These are phyloP conservation scores for Diaporthe amygdali DNA, from an alignment of 2,329 filamentous ascomycete genomes.

Conservation along the genomic window DNA sequence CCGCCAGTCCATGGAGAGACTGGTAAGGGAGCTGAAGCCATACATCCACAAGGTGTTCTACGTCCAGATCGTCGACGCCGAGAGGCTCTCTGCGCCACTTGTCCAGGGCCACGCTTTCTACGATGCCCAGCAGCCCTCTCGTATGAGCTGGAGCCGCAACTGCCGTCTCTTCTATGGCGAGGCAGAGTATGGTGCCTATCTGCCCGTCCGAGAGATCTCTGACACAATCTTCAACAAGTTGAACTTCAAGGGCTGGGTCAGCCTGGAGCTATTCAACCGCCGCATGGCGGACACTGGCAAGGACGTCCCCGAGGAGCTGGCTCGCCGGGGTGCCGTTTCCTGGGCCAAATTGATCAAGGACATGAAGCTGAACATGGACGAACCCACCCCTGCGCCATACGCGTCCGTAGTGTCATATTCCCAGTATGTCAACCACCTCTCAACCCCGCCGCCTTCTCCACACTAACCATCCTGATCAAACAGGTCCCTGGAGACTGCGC, in stretches of 20 bases:
- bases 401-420: neutral
- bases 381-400: neutral
- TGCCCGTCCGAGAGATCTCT: conserved; percentile 68
- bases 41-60: conserved; percentile 74
- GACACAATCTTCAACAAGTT: conserved; percentile 66
- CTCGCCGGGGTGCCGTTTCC: conserved; percentile 55
- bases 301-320: conserved; percentile 55
- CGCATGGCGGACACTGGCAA: conserved; percentile 56
- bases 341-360: conserved; percentile 50
- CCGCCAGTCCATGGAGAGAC: conserved; percentile 55
- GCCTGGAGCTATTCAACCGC: conserved; percentile 72
- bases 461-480: neutral
- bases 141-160: conserved; percentile 83
- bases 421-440: neutral
- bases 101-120: conserved; percentile 62
- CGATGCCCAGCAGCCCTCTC: conserved; percentile 58
- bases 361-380: conserved; percentile 35
- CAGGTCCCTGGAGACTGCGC: conserved; percentile 25
- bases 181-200: conserved; percentile 65
- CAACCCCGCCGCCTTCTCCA: neutral
- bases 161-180: conserved; percentile 73
- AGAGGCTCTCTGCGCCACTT: conserved; percentile 64
- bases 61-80: conserved; percentile 78
- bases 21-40: conserved; percentile 53
- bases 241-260: conserved; percentile 73